Evolutionary conservation across 371 early-diverging fungal species (phyloP).

Genomic region (Mucor saturninus): DNA sequence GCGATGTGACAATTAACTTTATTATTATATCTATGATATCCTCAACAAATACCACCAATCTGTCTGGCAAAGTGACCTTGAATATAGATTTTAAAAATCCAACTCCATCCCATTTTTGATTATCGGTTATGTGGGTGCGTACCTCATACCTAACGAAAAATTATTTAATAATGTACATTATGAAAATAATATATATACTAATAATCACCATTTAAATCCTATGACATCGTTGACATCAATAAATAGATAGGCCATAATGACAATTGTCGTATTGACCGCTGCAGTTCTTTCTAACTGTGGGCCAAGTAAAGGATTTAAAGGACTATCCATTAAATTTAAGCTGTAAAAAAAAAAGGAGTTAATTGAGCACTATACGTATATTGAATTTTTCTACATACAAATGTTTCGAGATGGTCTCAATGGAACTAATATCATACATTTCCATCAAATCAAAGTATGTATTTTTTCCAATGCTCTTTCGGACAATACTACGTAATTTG

Average conservation of each 20-base stretch:
- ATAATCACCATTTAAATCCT: constrained; percentile 1
- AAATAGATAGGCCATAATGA: constrained; percentile 4
- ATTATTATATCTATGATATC: no score
- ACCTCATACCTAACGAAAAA: neutral
- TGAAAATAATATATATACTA: constrained; percentile 3
- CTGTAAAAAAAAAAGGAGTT: constrained; percentile 2
- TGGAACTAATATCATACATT: neutral
- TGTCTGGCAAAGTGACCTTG: no score
- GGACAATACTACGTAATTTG: neutral
- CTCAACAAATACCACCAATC: no score
- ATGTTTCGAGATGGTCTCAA: neutral
- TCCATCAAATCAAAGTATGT: neutral
- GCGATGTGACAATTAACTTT: no score
- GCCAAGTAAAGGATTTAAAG: neutral
- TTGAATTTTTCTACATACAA: neutral
- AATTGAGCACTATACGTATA: neutral
- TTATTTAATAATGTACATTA: neutral
- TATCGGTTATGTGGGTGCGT: constrained; percentile 13
- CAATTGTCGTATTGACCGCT: constrained; percentile 1
- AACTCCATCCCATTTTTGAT: constrained; percentile 23
- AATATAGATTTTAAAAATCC: constrained; percentile 23
- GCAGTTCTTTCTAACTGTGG: neutral
- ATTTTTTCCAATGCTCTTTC: neutral
- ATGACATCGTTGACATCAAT: constrained; percentile 1
- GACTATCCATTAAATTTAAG: constrained; percentile 3